Evolutionary conservation across 2,329 filamentous ascomycete genomes (phyloP).

Genomic region (Aspergillus arachidicola): DNA sequence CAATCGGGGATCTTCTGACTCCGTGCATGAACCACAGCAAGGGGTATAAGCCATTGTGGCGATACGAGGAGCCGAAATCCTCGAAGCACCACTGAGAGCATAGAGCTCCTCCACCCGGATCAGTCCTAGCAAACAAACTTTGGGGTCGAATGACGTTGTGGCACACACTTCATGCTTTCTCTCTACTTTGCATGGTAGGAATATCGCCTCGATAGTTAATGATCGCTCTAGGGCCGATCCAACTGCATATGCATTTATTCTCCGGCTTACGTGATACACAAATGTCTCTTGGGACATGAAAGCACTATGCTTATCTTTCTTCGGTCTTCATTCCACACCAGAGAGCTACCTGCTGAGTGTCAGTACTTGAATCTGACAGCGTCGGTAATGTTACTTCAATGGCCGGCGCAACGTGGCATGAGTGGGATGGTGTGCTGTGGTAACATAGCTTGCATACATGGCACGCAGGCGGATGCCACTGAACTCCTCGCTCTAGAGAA

Average conservation of each 20-base stretch:
- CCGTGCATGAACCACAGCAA: background rate
- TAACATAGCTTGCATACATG: no score
- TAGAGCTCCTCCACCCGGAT: background rate
- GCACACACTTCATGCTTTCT: background rate
- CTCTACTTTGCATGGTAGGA: background rate
- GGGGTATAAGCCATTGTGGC: background rate
- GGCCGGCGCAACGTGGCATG: no score
- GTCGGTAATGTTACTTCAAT: no score
- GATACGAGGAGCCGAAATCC: background rate
- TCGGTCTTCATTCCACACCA: background rate
- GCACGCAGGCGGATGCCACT: no score
- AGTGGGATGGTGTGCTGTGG: no score
- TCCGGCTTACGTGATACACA: background rate
- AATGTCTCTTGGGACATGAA: background rate
- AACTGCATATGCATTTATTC: no score
- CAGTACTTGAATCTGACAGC: no score
- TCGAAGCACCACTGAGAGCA: background rate
- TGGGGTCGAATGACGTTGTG: background rate
- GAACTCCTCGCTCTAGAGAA: no score
- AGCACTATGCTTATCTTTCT: background rate
- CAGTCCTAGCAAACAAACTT: background rate
- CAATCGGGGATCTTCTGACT: background rate
- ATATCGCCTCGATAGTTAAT: background rate
- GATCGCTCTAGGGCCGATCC: background rate
- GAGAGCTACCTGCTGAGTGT: background rate